These are phyloP conservation scores for Plantago rigida DNA, from an alignment of 305 asterid genomes.

Conservation along the genomic window DNA sequence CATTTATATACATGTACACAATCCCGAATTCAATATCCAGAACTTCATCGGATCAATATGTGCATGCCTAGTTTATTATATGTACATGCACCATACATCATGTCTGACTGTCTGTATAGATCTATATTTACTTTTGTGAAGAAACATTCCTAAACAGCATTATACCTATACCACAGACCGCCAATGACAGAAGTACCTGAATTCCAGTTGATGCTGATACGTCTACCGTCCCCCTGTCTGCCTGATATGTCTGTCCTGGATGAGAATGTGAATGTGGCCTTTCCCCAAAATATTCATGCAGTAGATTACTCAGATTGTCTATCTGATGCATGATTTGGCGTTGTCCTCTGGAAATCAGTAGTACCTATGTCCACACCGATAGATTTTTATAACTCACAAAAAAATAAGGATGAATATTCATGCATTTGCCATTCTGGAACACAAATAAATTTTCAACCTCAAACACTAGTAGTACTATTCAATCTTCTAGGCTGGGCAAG, in stretches of 20 bases:
- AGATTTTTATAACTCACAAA: neutral
- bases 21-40: no score
- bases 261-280: slow-evolving; percentile 33
- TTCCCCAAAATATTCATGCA: slow-evolving; percentile 51
- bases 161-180: slow-evolving; percentile 62
- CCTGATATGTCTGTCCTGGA: slow-evolving; percentile 35
- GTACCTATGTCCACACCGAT: slow-evolving; percentile 36
- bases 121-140: slow-evolving; percentile 29
- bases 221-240: slow-evolving; percentile 22
- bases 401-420: neutral
- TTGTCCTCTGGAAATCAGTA: slow-evolving; percentile 54
- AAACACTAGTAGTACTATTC: no score
- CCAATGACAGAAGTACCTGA: slow-evolving; percentile 53
- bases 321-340: slow-evolving; percentile 74
- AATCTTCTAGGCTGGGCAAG: no score
- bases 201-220: slow-evolving; percentile 36
- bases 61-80: no score
- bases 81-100: no score
- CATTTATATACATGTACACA: no score
- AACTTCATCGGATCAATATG: no score
- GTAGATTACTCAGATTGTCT: slow-evolving; percentile 55
- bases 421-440: no score
- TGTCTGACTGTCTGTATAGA: neutral
- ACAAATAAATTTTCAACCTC: no score
- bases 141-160: slow-evolving; percentile 47